Evolutionary conservation across 768 basidiomycete genomes (phyloP).

Genomic region (Dacryopinax primogenitus): DNA sequence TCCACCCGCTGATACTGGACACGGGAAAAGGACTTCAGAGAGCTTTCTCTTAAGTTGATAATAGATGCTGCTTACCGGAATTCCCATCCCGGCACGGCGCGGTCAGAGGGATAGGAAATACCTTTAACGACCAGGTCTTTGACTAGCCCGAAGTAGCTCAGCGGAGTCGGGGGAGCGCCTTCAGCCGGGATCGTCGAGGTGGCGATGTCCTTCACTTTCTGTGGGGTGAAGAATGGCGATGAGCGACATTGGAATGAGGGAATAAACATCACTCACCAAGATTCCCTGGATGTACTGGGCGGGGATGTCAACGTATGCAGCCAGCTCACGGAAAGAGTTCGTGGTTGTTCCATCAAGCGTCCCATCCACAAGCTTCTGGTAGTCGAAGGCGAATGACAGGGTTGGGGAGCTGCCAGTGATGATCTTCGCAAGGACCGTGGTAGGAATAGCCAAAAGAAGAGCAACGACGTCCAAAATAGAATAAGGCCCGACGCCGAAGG

Average conservation of each 20-base stretch:
- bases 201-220: neutral
- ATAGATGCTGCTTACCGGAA: neutral
- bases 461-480: slow-evolving; percentile 8
- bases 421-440: slow-evolving; percentile 7
- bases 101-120: neutral
- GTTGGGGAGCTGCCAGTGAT: slow-evolving; percentile 1
- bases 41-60: neutral
- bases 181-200: neutral
- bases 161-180: neutral
- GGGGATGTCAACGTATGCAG: slow-evolving; percentile 7
- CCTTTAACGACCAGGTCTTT: neutral
- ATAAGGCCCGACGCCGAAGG: neutral
- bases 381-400: neutral
- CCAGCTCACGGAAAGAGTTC: slow-evolving; percentile 7
- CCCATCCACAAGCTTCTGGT: slow-evolving; percentile 8
- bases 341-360: neutral
- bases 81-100: neutral
- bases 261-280: neutral
- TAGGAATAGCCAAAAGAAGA: neutral
- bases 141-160: neutral
- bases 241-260: neutral
- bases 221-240: neutral
- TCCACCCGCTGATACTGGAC: neutral
- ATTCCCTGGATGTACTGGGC: neutral
- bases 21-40: neutral